Percentiles rank a stretch among this genome's conserved stretches.
These are phyloP conservation scores for Teratosphaeria nubilosa DNA, from an alignment of 2,329 filamentous ascomycete species.

Conservation along the genomic window DNA sequence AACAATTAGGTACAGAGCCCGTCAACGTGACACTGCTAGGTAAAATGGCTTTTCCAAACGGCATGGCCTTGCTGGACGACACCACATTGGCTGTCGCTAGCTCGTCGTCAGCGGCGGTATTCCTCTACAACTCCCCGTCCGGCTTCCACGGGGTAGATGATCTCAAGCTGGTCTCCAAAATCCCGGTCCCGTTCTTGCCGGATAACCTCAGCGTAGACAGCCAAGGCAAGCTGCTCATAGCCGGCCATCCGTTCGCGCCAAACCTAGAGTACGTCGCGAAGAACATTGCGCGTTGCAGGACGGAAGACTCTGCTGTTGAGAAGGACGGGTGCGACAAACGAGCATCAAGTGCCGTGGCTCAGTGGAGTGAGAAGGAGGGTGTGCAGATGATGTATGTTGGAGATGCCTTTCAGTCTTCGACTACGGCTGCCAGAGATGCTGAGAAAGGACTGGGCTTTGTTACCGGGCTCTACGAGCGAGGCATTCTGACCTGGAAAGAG, in stretches of 20 bases:
- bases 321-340: constrained; percentile 9
- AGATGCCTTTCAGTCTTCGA: constrained; percentile 27
- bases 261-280: constrained; percentile 17
- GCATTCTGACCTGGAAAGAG: constrained; percentile 28
- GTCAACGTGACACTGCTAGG: constrained; percentile 16
- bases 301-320: neutral
- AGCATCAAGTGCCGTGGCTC: constrained; percentile 23
- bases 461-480: constrained; percentile 32
- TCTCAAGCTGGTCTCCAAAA: constrained; percentile 4
- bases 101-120: constrained; percentile 24
- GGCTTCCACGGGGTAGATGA: constrained; percentile 6
- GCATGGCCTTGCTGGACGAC: constrained; percentile 28
- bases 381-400: constrained; percentile 29
- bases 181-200: constrained; percentile 21
- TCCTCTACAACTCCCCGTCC: constrained; percentile 24
- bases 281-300: constrained; percentile 14
- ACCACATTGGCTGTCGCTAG: constrained; percentile 31
- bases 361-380: constrained; percentile 29
- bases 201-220: constrained; percentile 33
- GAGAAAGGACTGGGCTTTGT: constrained; percentile 26
- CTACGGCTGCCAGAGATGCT: constrained; percentile 30
- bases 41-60: constrained; percentile 33
- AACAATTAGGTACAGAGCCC: neutral
- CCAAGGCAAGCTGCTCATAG: constrained; percentile 29
- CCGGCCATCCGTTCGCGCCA: constrained; percentile 32